Base-by-base conservation (phyloP, 2,329 filamentous ascomycete species). In the Colletotrichum brevisporum region DNA sequence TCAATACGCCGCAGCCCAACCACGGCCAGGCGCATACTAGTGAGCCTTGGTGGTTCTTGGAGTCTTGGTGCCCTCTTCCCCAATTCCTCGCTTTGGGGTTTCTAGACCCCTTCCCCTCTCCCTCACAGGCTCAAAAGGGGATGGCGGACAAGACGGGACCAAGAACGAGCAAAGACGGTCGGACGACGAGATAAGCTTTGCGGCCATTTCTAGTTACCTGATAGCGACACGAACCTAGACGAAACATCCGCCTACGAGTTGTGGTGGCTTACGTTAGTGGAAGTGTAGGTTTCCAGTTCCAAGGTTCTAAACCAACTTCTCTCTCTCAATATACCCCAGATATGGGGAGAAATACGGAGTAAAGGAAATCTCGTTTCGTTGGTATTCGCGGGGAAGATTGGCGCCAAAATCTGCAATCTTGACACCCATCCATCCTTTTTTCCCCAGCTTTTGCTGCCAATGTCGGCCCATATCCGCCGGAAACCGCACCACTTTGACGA, bases 131-230 rank as follows among this genome's bases (percentile, higher is more conserved):
- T 36, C 31, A 36, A 36, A 36, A 10, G 31, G 31, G 31, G 31
- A 36, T 36, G 31, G 31, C 31, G 41, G 13, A 43, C 13, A 43
- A 43, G 41, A 43, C 41, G 16, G 31, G 6, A 36, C 31, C 41
- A 43, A 43, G 41, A 43, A n/a, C 13, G 41, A 43, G 16, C 41
- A 15, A 43, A 43, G 45, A 21, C 45, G 45, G 45, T 6, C 45
- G n/a, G 48, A 48, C 27, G 53, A 53, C 6, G 21, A 45, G 53
- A 58, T 54, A 63, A 63, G 53, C 65, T 64, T 68, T 68, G 47
- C 48, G n/a, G 26, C 60, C 60, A 54, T 63, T 36, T 36, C 31
- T 36, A 8, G 31, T 12, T 36, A 36, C 31, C 31, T 26, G 36
- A 50, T 10, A 18, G 31, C 26, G 36, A 47, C 59, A 62, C 59